Evolutionary conservation across 129 eudicot genomes (phyloP).

Genomic region (Helianthus annuus): HanXRQr2.0-SUNRISE NC_035447.2:55461881-55462380

Average conservation of each 20-base stretch:
- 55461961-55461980: not conserved
- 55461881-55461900: too few species aligned
- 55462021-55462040: not conserved
- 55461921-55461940: too few species aligned
- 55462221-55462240: slow-evolving; percentile 31
- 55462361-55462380: slow-evolving; percentile 9
- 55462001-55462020: not conserved
- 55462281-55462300: slow-evolving; percentile 15
- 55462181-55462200: slow-evolving; percentile 16
- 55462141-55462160: slow-evolving; percentile 27
- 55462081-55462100: not conserved
- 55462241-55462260: not conserved
- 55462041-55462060: not conserved
- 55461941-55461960: too few species aligned
- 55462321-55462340: not conserved
- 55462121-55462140: slow-evolving; percentile 8
- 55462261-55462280: slow-evolving; percentile 24
- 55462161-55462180: not conserved
- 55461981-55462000: not conserved
- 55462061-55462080: not conserved
- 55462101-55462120: slow-evolving; percentile 32
- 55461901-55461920: too few species aligned
- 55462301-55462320: not conserved
- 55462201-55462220: slow-evolving; percentile 22
- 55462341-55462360: slow-evolving; percentile 1